Evolutionary conservation across 768 basidiomycete species (phyloP).

Genomic region (Trametes cubensis): DNA sequence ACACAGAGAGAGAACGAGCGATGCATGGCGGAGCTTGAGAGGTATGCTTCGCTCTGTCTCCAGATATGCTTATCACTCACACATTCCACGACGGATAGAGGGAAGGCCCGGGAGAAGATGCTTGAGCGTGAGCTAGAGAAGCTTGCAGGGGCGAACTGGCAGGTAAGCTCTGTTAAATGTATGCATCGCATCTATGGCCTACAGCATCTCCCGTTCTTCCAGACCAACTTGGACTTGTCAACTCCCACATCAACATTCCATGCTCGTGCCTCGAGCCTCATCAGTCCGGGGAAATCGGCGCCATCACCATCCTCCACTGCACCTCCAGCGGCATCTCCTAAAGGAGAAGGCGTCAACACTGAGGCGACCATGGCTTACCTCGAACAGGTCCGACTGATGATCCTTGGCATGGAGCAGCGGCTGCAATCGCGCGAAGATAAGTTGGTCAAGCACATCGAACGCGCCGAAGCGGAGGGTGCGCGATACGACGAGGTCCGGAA

Average conservation of each 20-base stretch:
- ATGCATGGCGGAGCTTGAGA: slow-evolving; percentile 79
- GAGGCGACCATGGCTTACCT: slow-evolving; percentile 59
- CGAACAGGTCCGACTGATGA: slow-evolving; percentile 66
- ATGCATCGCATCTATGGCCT: not conserved
- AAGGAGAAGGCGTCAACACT: slow-evolving; percentile 26
- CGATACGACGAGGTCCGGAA: slow-evolving; percentile 54
- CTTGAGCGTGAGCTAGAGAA: slow-evolving; percentile 73
- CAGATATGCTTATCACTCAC: not conserved
- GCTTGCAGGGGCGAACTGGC: slow-evolving; percentile 81
- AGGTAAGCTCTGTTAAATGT: slow-evolving; percentile 47
- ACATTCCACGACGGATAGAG: slow-evolving; percentile 37
- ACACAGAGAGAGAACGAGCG: slow-evolving; percentile 86
- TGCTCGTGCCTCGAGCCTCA: slow-evolving; percentile 31
- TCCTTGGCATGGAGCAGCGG: slow-evolving; percentile 78
- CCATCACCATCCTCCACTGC: slow-evolving; percentile 12
- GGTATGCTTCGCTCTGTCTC: slow-evolving; percentile 40
- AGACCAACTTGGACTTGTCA: slow-evolving; percentile 42
- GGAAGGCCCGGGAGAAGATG: slow-evolving; percentile 71
- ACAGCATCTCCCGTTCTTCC: not conserved
- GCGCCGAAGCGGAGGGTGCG: slow-evolving; percentile 60
- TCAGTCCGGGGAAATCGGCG: slow-evolving; percentile 15
- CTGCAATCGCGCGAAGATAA: slow-evolving; percentile 64
- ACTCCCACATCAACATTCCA: slow-evolving; percentile 36
- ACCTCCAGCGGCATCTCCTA: not conserved
- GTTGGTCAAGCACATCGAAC: slow-evolving; percentile 58